Evolutionary conservation across 2,329 filamentous ascomycete genomes (phyloP).

Genomic region (Botryotinia globosa): DNA sequence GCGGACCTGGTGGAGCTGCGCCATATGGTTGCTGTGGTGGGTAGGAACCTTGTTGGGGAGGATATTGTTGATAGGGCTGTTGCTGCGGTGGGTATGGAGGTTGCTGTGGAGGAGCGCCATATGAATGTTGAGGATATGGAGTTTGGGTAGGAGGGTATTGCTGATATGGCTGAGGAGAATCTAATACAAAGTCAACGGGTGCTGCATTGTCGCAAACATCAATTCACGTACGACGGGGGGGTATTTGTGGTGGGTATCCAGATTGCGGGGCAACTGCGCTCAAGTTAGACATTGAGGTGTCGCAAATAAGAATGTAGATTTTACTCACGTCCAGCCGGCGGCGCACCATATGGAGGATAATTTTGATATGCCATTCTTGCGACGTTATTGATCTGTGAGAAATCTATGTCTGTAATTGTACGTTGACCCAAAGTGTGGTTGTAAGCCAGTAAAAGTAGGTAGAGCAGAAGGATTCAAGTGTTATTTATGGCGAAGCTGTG

Average conservation of each 20-base stretch:
- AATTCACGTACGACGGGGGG: conserved; percentile 15
- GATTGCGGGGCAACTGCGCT: conserved; percentile 22
- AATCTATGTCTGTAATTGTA: neutral
- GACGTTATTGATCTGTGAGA: neutral
- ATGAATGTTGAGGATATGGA: conserved; percentile 27
- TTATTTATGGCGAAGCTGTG: conserved; percentile 7
- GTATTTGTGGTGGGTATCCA: conserved; percentile 19
- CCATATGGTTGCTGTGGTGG: conserved; percentile 49
- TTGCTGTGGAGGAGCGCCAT: conserved; percentile 31
- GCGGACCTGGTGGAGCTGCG: conserved; percentile 32
- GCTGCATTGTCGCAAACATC: neutral
- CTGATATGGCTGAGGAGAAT: conserved; percentile 17
- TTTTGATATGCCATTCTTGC: conserved; percentile 21
- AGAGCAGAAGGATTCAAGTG: neutral
- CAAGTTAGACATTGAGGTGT: conserved; percentile 21
- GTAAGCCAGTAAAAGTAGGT: neutral
- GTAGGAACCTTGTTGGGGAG: conserved; percentile 17
- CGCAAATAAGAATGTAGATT: conserved; percentile 18
- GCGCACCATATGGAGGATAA: conserved; percentile 24
- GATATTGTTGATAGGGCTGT: conserved; percentile 16
- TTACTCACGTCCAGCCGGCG: conserved; percentile 25
- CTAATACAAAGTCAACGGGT: conserved; percentile 6
- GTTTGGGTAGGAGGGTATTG: conserved; percentile 27
- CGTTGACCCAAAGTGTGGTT: neutral
- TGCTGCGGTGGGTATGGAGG: conserved; percentile 30